Evolutionary conservation across 805 yeast species (phyloP), one percentile per base, ranked within the genome.

Genomic region (Myxozyma kluyveri): DNA sequence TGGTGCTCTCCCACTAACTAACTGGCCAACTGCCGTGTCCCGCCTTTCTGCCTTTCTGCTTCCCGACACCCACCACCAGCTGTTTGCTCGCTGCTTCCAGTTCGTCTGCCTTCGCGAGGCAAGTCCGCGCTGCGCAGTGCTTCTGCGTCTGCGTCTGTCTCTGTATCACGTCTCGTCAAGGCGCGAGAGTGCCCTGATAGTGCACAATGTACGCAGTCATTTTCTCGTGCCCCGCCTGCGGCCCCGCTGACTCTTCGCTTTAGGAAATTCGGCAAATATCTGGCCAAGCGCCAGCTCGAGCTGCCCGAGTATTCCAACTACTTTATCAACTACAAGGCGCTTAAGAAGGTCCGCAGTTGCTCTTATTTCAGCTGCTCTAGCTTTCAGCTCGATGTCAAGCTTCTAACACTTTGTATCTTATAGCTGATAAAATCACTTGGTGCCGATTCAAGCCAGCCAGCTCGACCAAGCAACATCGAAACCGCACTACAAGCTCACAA

Each of bases 251-350:
- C 9, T 29, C 33, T 14, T 29, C 33, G 33, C 33, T 29, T 29
- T 29, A 73, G 73, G 99, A 93, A 93, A 75, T 93, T 89, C 69
- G 99, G 99, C 46, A 93, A 93, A 70, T 87, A 88, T 66, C 75
- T 93, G 67, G 98, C 96, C 59, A 86, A 95, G 39, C 81, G 97
- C 67, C 96, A 89, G 71, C 75, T 93, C 61, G 97, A 91, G 69
- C 75, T 91, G 53, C 98, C 98, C 9, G 99, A 93, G 69, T 93
- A 93, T 68, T 82, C 95, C 45, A 89, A 91, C 35, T 85, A 88
- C 67, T 93, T 91, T 72, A 91, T 93, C 66, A 89, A 93, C 72
- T 93, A 93, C 71, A 93, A 93, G 72, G 93, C 91, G 2, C 73
- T 91, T 52, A 91, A 91, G 69, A 93, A 91, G 66, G 67, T 65